Conservation (phyloP, 1,139 yeast species). For the Yamadazyma buinensis region DNA sequence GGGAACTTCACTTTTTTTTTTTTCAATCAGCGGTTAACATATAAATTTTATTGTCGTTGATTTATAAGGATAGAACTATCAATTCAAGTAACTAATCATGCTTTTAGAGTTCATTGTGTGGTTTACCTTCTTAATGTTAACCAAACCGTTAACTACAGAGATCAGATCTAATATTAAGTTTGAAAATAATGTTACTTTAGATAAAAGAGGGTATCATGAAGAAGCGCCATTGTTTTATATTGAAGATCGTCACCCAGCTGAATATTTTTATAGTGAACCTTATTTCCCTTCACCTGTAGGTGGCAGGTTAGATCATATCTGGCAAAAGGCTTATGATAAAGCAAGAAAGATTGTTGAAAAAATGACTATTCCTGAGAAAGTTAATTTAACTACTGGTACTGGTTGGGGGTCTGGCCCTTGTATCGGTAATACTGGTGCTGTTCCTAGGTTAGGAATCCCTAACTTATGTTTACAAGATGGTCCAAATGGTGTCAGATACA, state of each 20-base stretch:
- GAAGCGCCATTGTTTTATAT: conserved; percentile 27
- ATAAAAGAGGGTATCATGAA: conserved; percentile 33
- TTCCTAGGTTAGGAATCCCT: conserved; percentile 54
- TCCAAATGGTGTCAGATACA: conserved; percentile 57
- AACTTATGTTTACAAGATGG: conserved; percentile 65
- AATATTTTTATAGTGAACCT: conserved; percentile 25
- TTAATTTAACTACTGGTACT: conserved; percentile 62
- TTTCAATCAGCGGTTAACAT: neutral
- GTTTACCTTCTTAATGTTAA: neutral
- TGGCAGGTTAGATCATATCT: conserved; percentile 41
- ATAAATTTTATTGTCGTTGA: no score
- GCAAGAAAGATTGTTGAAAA: conserved; percentile 51
- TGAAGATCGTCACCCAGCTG: conserved; percentile 26
- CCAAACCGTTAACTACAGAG: conserved; percentile 1
- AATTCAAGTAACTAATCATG: neutral
- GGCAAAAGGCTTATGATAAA: conserved; percentile 56
- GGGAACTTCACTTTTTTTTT: neutral
- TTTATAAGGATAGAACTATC: no score
- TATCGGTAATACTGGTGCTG: conserved; percentile 60
- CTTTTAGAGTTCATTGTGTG: neutral
- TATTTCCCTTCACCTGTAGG: conserved; percentile 34
- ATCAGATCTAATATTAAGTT: conserved; percentile 5
- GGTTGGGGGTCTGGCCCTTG: conserved; percentile 66
- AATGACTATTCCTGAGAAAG: conserved; percentile 57
- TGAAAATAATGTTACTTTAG: conserved; percentile 5